Evolutionary conservation across 2,329 filamentous ascomycete species (phyloP), one percentile per base, ranked within the genome.

Genomic region (Alternaria arborescens): DNA sequence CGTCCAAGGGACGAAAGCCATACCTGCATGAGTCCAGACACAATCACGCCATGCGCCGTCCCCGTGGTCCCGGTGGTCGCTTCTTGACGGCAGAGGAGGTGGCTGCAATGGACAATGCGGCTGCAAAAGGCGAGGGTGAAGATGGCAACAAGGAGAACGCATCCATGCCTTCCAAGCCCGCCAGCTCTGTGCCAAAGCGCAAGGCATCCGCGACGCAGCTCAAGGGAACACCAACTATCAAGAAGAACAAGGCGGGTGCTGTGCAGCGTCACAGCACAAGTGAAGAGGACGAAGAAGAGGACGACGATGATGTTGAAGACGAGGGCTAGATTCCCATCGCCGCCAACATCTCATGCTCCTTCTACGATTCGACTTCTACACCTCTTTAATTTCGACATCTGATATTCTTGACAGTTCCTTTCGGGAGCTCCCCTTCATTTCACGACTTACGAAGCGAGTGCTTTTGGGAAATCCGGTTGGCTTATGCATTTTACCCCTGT

Each of bases 11-110:
- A 26, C 89, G 95, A 36, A 98, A 97, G 81, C 95, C 95, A 4
- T 99, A 99, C 74, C 85, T 99, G 32, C 95, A 99, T 81, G 95
- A 99, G 77, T 98, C 94, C 26, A 87, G 95, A 74, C 95, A 99
- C 79, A 98, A 98, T 75, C 95, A 99, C 79, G 95, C 95, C 10
- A 99, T 99, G 95, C 89, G 95, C 59, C 86, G 95, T 71, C 95
- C 95, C 28, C 88, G 95, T 76, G 95, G 95, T 16, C 95, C 95
- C 0, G 95, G 95, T 54, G 95, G 95, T 22, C 90, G 95, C 24
- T 99, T 99, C 84, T 82, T 99, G 78, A 99, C 95, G 0, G 94
- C 95, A 1, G 95, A 98, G 58, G 95, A 99, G 78, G 94, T 97
- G 4, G 93, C 93, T 6, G 90, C 91, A 52, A 93, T 97, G 83